Conservation (phyloP, 192 early-diverging fungal genomes). For the Coemansia erecta region DNA sequence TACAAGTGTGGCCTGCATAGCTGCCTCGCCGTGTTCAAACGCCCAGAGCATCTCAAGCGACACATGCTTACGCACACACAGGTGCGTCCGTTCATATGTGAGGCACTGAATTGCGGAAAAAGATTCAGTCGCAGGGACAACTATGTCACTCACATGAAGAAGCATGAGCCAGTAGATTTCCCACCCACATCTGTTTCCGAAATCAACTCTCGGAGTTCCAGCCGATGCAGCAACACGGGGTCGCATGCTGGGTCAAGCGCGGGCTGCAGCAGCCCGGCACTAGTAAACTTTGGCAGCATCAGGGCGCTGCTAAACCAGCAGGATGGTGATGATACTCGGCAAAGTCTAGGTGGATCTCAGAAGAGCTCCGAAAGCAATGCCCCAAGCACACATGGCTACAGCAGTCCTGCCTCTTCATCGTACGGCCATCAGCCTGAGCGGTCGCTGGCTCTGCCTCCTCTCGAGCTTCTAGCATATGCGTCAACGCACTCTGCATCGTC, state of each 20-base stretch:
- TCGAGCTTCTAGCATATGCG: slow-evolving; percentile 42
- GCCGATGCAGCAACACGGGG: slow-evolving; percentile 3
- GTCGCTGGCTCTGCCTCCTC: slow-evolving; percentile 9
- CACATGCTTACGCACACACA: slow-evolving; percentile 88
- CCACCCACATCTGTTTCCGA: slow-evolving; percentile 2
- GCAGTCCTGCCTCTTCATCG: not conserved
- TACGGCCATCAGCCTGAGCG: not conserved
- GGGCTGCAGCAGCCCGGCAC: not conserved
- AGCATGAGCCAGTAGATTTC: slow-evolving; percentile 18
- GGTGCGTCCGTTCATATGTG: slow-evolving; percentile 80
- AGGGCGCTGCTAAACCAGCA: slow-evolving; percentile 1
- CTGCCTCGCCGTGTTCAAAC: slow-evolving; percentile 72
- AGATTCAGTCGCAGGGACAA: slow-evolving; percentile 85
- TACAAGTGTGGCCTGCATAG: slow-evolving; percentile 59
- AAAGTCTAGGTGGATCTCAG: not conserved
- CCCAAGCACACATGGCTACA: not conserved
- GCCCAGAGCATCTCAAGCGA: slow-evolving; percentile 82
- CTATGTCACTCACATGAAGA: slow-evolving; percentile 43
- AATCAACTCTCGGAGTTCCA: not conserved
- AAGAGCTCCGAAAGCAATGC: not conserved
- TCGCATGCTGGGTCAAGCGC: not conserved
- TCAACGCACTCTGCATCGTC: slow-evolving; percentile 5
- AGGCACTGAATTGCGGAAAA: slow-evolving; percentile 66
- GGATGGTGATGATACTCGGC: not conserved
- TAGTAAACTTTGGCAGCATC: not conserved